A percentile compares a stretch with the other conserved stretches of the same genome.
phyloP scores from a whole-genome alignment of 805 yeast genomes.

The Sugiyamaella marilandica region DNA sequence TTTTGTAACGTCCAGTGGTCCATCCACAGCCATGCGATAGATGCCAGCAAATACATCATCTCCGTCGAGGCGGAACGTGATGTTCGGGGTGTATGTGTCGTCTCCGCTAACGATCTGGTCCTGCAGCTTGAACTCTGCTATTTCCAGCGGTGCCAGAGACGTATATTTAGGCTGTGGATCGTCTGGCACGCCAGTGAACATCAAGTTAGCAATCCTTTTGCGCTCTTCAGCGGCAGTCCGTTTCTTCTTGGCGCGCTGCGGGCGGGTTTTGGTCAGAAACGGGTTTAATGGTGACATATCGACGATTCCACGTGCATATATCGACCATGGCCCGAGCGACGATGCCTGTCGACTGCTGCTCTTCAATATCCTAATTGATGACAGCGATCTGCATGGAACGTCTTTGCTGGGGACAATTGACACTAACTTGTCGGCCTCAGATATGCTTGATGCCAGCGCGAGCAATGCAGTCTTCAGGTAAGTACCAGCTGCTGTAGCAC shows the following conservation, averaged over 20 bases:
- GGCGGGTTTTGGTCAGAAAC: neutral
- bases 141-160: conserved; percentile 14
- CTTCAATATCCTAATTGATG: conserved; percentile 51
- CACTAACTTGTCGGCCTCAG: conserved; percentile 42
- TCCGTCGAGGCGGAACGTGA: conserved; percentile 46
- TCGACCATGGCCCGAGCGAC: conserved; percentile 67
- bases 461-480: conserved; percentile 55
- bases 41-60: conserved; percentile 74
- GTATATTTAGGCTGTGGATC: conserved; percentile 6
- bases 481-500: conserved; percentile 39
- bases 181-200: conserved; percentile 52
- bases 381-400: conserved; percentile 43
- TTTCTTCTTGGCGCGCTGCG: conserved; percentile 27
- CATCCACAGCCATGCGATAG: conserved; percentile 56
- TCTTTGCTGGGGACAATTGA: conserved; percentile 36
- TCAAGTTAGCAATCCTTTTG: conserved; percentile 45
- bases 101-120: conserved; percentile 1
- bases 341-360: conserved; percentile 60
- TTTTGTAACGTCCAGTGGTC: conserved; percentile 45
- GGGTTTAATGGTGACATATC: conserved; percentile 60
- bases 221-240: conserved; percentile 24
- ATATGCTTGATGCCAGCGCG: conserved; percentile 51
- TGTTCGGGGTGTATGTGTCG: neutral
- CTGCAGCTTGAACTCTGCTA: conserved; percentile 15
- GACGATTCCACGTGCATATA: conserved; percentile 60